Evolutionary conservation across 306 rosid genomes (phyloP), one percentile per base, ranked within the genome.

Genomic region (Inga leiocalycina): DNA sequence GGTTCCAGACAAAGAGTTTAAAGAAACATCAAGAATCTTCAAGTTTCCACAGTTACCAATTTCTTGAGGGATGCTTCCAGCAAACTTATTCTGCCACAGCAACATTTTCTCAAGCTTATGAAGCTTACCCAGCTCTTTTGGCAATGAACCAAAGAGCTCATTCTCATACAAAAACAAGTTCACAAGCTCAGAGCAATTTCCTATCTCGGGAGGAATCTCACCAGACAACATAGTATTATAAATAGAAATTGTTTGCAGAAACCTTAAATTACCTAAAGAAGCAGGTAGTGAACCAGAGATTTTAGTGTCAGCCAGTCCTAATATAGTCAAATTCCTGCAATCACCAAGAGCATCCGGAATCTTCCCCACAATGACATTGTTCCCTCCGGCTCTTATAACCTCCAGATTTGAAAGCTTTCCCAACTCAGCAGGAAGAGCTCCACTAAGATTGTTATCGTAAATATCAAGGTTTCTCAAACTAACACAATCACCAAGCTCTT

Each of bases 101-200:
- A 94, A 75, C 89, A 93, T 78, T 82, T 87, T 91, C 84, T 94
- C 92, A 65, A 94, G 89, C 85, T 90, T 94, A 46, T 80, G 76
- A 77, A 94, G 98, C 75, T 85, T 91, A 3, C 98, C 97, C 20
- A 94, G 43, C 86, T 93, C 90, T 32, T 81, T 87, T 45, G 97
- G 97, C 5, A 94, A 74, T 22, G 89, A 85, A 68, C 98, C 97
- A 52, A 93, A 90, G 13, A 90, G 85, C 37, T 88, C 86, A 81
- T 94, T 94, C 86, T 91, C 93, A 57, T 91, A 94, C 57, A 94
- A 76, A 85, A 81, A 94, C 86, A 94, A 67, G 69, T 94, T 83
- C 71, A 93, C 89, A 78, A 94, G 98, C 90, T 88, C 97, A 8
- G 97, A 90, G 86, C 98, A 94, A 84, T 94, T 90, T n/a, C 98